These are phyloP conservation scores for Athelia psychrophila DNA, from an alignment of 1,284 basidiomycete genomes.

Conservation along the genomic window DNA sequence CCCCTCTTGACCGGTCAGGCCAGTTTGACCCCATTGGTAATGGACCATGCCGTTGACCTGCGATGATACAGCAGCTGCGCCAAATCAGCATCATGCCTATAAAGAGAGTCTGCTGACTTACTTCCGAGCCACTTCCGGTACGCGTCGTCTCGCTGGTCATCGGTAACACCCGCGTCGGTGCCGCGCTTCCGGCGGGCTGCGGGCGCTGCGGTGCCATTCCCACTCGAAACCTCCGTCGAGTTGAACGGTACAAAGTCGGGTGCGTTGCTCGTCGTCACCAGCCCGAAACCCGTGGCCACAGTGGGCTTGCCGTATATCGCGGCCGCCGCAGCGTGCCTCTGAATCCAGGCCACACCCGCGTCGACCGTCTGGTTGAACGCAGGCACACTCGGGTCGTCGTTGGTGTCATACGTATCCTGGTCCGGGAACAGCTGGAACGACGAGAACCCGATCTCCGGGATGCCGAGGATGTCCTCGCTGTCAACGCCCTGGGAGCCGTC, in stretches of 20 bases:
- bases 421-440: slow-evolving; percentile 69
- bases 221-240: slow-evolving; percentile 22
- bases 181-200: slow-evolving; percentile 1
- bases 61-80: slow-evolving; percentile 16
- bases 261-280: slow-evolving; percentile 54
- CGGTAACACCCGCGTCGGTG: slow-evolving; percentile 43
- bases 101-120: slow-evolving; percentile 21
- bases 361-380: slow-evolving; percentile 51
- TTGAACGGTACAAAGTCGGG: slow-evolving; percentile 62
- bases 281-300: slow-evolving; percentile 53
- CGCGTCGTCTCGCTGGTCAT: slow-evolving; percentile 46
- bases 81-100: slow-evolving; percentile 3
- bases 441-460: slow-evolving; percentile 52
- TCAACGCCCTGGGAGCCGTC: slow-evolving; percentile 67
- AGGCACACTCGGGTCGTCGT: slow-evolving; percentile 40
- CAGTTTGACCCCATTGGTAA: slow-evolving; percentile 61
- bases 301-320: slow-evolving; percentile 57
- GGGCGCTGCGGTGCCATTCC: slow-evolving; percentile 11
- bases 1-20: slow-evolving; percentile 40
- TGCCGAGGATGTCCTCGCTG: slow-evolving; percentile 59
- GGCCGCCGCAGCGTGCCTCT: slow-evolving; percentile 40
- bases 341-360: slow-evolving; percentile 53
- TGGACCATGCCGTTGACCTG: slow-evolving; percentile 51
- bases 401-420: slow-evolving; percentile 49
- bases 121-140: slow-evolving; percentile 52